Conservation (phyloP, 768 basidiomycete species). For the Dentipellis fragilis region DNA sequence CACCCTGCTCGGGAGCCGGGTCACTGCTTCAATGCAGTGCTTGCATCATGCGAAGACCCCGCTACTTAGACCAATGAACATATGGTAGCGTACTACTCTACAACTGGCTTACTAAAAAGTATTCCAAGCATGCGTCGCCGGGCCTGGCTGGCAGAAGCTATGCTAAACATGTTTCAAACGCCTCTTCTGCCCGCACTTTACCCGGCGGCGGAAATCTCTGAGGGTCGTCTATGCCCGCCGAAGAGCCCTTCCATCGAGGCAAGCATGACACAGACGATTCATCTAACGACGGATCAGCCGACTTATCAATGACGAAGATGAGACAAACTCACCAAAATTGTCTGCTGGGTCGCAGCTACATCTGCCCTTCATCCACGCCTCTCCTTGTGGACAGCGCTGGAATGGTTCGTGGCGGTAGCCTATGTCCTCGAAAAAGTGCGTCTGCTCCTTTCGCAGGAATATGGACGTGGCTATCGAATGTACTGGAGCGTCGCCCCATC, state of each 20-base stretch:
- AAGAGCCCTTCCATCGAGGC: not conserved
- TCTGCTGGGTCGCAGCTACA: constrained; percentile 67
- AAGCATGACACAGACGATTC: not conserved
- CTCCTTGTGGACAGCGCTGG: constrained; percentile 61
- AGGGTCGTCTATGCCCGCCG: too few species aligned
- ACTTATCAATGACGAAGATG: not conserved
- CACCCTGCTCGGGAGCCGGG: too few species aligned
- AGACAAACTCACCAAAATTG: constrained; percentile 47
- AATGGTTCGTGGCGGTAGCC: constrained; percentile 78
- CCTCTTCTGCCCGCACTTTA: too few species aligned
- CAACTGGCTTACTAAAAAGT: too few species aligned
- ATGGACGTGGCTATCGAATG: constrained; percentile 77
- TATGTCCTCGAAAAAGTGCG: constrained; percentile 80
- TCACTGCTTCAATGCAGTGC: too few species aligned
- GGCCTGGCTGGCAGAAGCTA: too few species aligned
- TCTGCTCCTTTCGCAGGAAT: constrained; percentile 61
- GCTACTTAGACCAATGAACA: too few species aligned
- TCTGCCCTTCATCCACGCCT: constrained; percentile 43
- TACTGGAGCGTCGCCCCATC: constrained; percentile 84
- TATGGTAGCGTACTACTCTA: too few species aligned
- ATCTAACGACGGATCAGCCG: not conserved
- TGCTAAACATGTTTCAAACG: too few species aligned
- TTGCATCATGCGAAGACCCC: too few species aligned
- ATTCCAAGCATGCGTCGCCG: too few species aligned
- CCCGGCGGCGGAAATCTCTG: too few species aligned